phyloP scores from a whole-genome alignment of 371 early-diverging fungal species.

The Zancudomyces culisetae region DNA sequence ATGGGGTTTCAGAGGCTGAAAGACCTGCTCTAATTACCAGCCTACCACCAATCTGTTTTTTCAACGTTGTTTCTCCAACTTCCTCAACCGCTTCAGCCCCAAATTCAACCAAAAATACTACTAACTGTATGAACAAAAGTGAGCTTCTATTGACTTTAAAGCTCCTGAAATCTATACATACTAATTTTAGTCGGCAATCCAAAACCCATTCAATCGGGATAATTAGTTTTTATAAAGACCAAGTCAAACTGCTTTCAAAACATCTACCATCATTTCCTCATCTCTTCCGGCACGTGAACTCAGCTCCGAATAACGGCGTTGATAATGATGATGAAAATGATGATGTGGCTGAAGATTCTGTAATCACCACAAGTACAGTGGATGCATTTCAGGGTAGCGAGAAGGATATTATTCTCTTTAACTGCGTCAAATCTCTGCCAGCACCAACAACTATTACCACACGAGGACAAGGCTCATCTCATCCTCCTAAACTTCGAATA shows the following conservation, averaged over 20 bases:
- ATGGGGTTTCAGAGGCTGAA: slow-evolving; percentile 32
- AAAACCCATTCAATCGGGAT: slow-evolving; percentile 16
- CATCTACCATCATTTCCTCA: background rate
- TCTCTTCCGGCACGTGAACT: no score
- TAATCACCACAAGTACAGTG: slow-evolving; percentile 36
- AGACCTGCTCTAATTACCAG: slow-evolving; percentile 32
- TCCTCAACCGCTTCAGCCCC: slow-evolving; percentile 15
- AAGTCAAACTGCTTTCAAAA: background rate
- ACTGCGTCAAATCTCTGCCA: slow-evolving; percentile 35
- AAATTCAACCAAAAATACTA: slow-evolving; percentile 12
- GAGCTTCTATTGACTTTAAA: slow-evolving; percentile 16
- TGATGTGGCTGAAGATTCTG: background rate
- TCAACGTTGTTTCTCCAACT: slow-evolving; percentile 27
- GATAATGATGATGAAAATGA: background rate
- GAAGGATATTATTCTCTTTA: slow-evolving; percentile 42
- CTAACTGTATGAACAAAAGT: slow-evolving; percentile 20
- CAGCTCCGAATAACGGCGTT: background rate
- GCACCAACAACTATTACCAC: no score
- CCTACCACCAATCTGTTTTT: slow-evolving; percentile 44
- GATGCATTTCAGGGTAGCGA: slow-evolving; percentile 69
- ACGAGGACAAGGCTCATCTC: no score
- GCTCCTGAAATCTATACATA: slow-evolving; percentile 7
- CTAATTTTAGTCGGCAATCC: slow-evolving; percentile 5
- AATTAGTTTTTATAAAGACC: slow-evolving; percentile 14
- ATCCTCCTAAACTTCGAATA: no score